phyloP scores from a whole-genome alignment of 2,329 filamentous ascomycete species.

The Tolypocladium amazonense region DNA sequence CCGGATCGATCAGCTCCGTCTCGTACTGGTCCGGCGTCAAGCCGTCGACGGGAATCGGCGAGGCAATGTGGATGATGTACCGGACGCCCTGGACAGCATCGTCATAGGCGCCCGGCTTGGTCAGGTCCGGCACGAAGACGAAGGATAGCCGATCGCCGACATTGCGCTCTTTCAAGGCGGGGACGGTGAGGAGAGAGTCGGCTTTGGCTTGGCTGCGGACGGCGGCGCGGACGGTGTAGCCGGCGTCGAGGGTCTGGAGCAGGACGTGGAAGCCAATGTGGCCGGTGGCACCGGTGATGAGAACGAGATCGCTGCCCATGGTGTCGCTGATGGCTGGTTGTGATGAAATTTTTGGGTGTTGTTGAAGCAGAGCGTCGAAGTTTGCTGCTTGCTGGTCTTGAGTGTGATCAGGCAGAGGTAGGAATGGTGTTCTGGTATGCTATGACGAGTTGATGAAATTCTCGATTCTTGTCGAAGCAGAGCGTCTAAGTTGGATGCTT shows the following conservation, averaged over 20 bases:
- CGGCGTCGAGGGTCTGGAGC: constrained; percentile 11
- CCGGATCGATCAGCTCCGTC: constrained; percentile 16
- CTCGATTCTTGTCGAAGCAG: not conserved
- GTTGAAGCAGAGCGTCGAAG: not conserved
- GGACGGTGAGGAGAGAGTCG: constrained; percentile 3
- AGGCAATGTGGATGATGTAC: constrained; percentile 23
- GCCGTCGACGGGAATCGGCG: constrained; percentile 10
- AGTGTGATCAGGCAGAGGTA: not conserved
- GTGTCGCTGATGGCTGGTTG: not conserved
- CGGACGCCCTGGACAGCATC: constrained; percentile 26
- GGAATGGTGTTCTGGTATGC: no score
- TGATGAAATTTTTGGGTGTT: not conserved
- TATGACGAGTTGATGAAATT: no score
- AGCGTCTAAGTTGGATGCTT: not conserved
- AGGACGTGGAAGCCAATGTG: constrained; percentile 18
- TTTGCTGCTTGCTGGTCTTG: not conserved
- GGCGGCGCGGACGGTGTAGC: constrained; percentile 17
- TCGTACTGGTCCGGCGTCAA: constrained; percentile 3
- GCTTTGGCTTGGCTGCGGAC: constrained; percentile 12
- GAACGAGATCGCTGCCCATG: constrained; percentile 4
- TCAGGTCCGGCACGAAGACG: constrained; percentile 25
- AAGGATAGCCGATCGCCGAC: constrained; percentile 8
- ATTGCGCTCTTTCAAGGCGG: constrained; percentile 2
- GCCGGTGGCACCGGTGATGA: constrained; percentile 20
- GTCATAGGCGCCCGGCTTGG: constrained; percentile 24